Conservation (phyloP, 768 basidiomycete genomes). For the Hypholoma fasciculare region DNA sequence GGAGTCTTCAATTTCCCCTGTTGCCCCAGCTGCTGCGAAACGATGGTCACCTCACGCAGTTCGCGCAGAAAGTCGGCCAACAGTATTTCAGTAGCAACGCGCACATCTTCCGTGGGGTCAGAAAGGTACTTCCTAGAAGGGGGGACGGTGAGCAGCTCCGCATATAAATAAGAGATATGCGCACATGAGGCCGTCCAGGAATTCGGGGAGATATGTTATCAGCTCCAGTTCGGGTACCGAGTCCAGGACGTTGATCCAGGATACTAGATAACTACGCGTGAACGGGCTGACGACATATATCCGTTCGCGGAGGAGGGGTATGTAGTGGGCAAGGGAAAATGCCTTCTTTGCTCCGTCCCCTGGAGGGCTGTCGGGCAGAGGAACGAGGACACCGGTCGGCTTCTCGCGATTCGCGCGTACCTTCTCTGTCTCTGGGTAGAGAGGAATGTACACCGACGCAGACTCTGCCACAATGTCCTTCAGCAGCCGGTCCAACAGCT, state of each 20-base stretch:
- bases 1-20: conserved; percentile 43
- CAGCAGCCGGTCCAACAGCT: conserved; percentile 92
- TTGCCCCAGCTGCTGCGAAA: conserved; percentile 68
- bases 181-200: conserved; percentile 90
- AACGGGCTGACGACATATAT: conserved; percentile 96
- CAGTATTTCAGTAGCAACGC: conserved; percentile 86
- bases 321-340: conserved; percentile 93
- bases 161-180: conserved; percentile 26
- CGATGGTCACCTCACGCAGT: conserved; percentile 79
- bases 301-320: conserved; percentile 89
- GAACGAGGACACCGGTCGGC: conserved; percentile 61
- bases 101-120: conserved; percentile 92
- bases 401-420: conserved; percentile 59
- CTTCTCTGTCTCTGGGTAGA: conserved; percentile 79
- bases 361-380: conserved; percentile 53
- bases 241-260: conserved; percentile 95
- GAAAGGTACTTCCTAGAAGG: conserved; percentile 83
- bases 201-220: conserved; percentile 91
- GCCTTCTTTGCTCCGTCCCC: conserved; percentile 63
- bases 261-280: conserved; percentile 93
- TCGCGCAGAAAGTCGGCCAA: conserved; percentile 90
- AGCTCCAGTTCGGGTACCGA: conserved; percentile 96
- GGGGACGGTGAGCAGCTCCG: conserved; percentile 4
- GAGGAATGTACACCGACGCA: conserved; percentile 91
- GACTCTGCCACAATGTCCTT: conserved; percentile 98